phyloP scores from a whole-genome alignment of 768 basidiomycete genomes.

The Paxillus involutus region DNA sequence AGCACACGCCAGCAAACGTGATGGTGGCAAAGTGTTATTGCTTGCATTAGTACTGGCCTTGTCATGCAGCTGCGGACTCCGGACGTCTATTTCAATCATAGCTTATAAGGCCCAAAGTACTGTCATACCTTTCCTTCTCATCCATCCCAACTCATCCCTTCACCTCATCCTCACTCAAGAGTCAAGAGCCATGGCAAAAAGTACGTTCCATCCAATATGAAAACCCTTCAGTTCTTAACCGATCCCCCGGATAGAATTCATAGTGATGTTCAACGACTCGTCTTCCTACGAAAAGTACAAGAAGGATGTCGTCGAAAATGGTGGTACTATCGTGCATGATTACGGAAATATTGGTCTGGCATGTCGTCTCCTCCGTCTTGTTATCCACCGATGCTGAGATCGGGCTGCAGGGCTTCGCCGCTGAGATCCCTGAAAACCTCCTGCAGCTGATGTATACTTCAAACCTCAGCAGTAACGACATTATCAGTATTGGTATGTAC shows the following conservation, averaged over 20 bases:
- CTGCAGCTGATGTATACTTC: background rate
- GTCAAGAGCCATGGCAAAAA: slow-evolving; percentile 15
- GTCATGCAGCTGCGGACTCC: too few relatives aligned
- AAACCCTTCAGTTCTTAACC: background rate
- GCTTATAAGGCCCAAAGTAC: background rate
- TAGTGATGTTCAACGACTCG: slow-evolving; percentile 4
- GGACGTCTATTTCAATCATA: too few relatives aligned
- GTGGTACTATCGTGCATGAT: slow-evolving; percentile 16
- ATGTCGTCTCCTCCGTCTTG: background rate
- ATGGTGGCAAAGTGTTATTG: too few relatives aligned
- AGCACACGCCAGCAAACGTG: too few relatives aligned
- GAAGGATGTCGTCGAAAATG: background rate
- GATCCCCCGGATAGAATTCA: slow-evolving; percentile 8
- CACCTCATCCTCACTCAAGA: background rate
- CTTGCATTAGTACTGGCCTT: too few relatives aligned
- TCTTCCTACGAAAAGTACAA: slow-evolving; percentile 14
- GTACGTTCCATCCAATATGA: slow-evolving; percentile 5
- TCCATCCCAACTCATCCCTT: background rate
- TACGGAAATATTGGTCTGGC: background rate
- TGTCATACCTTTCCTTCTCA: background rate
- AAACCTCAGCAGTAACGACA: slow-evolving; percentile 5
- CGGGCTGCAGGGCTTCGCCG: slow-evolving; percentile 17
- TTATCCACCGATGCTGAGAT: background rate
- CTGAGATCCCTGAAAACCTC: slow-evolving; percentile 4
- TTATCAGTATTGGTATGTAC: slow-evolving; percentile 11